phyloP scores from a whole-genome alignment of 1,284 basidiomycete genomes.

The Tilletiopsis washingtonensis region DNA sequence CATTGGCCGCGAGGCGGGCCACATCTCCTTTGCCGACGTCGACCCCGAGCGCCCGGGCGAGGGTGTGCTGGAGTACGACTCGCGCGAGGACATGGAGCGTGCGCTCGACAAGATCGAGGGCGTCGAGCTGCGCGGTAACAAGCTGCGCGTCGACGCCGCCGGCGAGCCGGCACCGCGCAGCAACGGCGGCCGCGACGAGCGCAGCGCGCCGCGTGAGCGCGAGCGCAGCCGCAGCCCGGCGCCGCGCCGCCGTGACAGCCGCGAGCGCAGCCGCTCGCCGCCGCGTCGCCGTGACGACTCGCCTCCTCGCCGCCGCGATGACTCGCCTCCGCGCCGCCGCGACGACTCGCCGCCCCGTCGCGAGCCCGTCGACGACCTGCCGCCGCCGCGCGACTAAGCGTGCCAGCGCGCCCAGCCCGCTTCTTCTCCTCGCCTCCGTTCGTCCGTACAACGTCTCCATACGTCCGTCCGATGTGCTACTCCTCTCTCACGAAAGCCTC shows the following conservation, averaged over 20 bases:
- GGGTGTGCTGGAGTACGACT: constrained; percentile 44
- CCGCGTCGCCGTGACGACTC: neutral
- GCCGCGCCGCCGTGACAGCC: constrained; percentile 23
- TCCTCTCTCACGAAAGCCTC: too few species aligned
- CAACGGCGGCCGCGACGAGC: neutral
- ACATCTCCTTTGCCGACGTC: constrained; percentile 42
- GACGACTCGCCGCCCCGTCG: too few species aligned
- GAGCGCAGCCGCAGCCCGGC: constrained; percentile 27
- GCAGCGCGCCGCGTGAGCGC: constrained; percentile 15
- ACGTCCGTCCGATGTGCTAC: too few species aligned
- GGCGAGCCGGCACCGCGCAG: neutral
- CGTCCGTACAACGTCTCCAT: too few species aligned
- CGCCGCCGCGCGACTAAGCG: too few species aligned
- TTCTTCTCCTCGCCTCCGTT: too few species aligned
- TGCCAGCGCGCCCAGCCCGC: too few species aligned
- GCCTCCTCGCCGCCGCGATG: too few species aligned
- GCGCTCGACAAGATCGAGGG: constrained; percentile 44
- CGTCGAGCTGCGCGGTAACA: constrained; percentile 40
- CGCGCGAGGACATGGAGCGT: constrained; percentile 42
- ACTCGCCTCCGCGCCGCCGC: too few species aligned
- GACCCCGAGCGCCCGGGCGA: constrained; percentile 40
- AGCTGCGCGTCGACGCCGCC: constrained; percentile 41
- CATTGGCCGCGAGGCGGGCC: constrained; percentile 82
- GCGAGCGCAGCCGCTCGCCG: constrained; percentile 11
- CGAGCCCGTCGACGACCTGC: too few species aligned